A percentile compares a stretch with the other conserved stretches of the same genome.
These are phyloP conservation scores for Pinus taeda DNA, from an alignment of 75 land plant species.

Conservation along the genomic window DNA sequence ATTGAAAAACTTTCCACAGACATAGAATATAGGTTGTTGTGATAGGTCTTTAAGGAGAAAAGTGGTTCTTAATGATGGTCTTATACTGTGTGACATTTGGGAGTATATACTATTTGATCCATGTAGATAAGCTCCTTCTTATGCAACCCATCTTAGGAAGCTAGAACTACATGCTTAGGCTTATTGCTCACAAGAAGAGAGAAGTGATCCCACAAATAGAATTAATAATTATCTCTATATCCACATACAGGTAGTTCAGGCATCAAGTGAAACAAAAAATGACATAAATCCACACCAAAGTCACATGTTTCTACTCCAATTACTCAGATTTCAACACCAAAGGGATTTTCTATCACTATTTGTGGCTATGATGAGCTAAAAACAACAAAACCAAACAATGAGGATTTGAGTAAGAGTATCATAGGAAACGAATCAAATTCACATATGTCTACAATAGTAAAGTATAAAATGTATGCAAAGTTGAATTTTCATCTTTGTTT, in stretches of 20 bases:
- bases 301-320: slow-evolving; percentile 15
- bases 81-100: slow-evolving; percentile 67
- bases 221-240: slow-evolving; percentile 9
- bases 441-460: neutral
- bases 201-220: slow-evolving; percentile 15
- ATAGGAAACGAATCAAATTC: slow-evolving; percentile 4
- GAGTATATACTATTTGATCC: slow-evolving; percentile 69
- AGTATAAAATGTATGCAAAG: neutral
- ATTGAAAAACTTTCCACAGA: neutral
- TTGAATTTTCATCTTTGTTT: no score
- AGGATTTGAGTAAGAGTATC: slow-evolving; percentile 26
- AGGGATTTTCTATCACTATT: neutral
- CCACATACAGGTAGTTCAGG: neutral
- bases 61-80: slow-evolving; percentile 78
- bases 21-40: slow-evolving; percentile 1
- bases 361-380: slow-evolving; percentile 8
- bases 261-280: slow-evolving; percentile 3
- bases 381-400: neutral
- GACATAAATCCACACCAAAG: neutral
- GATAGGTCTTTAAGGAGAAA: slow-evolving; percentile 52
- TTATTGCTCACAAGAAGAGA: slow-evolving; percentile 44
- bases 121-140: slow-evolving; percentile 63
- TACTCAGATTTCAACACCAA: neutral
- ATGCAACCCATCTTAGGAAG: slow-evolving; percentile 40
- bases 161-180: slow-evolving; percentile 90